These are phyloP conservation scores for Dipteronia sinensis DNA, from an alignment of 345 rosid genomes.

Conservation along the genomic window DNA sequence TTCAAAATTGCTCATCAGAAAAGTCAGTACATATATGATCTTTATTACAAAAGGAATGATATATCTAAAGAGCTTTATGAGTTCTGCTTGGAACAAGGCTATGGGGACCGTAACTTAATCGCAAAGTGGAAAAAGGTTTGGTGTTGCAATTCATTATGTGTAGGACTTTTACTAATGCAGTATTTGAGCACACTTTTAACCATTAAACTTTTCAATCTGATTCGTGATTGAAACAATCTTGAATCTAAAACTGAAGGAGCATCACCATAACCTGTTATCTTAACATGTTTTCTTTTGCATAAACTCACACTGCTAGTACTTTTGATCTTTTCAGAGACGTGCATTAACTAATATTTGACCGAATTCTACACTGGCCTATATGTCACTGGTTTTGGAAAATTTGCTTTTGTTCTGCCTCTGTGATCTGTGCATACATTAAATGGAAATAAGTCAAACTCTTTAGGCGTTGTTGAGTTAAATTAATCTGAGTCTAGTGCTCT, in stretches of 20 bases:
- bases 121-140: conserved; percentile 73
- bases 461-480: neutral
- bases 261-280: neutral
- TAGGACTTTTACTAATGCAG: neutral
- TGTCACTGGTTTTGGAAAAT: neutral
- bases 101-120: conserved; percentile 62
- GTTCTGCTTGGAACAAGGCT: conserved; percentile 77
- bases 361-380: neutral
- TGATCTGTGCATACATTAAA: neutral
- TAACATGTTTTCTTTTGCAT: neutral
- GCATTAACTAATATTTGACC: neutral
- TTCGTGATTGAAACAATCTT: neutral
- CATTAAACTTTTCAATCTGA: neutral
- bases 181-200: neutral
- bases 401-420: neutral
- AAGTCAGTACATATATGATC: conserved; percentile 70
- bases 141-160: neutral
- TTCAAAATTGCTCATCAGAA: conserved; percentile 80
- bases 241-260: neutral
- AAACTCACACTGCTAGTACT: neutral
- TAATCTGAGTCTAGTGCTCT: conserved; percentile 10
- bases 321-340: neutral
- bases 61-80: conserved; percentile 77
- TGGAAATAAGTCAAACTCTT: neutral
- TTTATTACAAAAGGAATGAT: conserved; percentile 58